Evolutionary conservation across 208 protist genomes (phyloP).

Genomic region (Novymonas esmeraldas): DNA sequence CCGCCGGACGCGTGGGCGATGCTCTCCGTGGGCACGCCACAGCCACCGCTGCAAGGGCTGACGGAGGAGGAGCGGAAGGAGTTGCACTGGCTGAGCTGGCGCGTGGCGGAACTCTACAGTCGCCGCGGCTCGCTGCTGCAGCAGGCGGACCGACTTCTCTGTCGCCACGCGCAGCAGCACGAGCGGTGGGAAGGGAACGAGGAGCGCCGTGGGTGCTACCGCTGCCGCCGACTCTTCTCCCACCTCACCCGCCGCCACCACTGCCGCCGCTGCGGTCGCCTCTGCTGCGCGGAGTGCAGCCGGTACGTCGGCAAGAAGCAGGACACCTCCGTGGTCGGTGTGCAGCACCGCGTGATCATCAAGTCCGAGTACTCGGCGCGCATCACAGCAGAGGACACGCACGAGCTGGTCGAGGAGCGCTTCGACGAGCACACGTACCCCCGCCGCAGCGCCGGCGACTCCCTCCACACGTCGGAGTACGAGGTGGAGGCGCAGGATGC

Average conservation of each 20-base stretch:
- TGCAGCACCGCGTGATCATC: slow-evolving; percentile 33
- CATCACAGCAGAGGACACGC: slow-evolving; percentile 39
- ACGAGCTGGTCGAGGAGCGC: slow-evolving; percentile 28
- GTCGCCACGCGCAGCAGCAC: slow-evolving; percentile 38
- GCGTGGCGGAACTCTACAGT: slow-evolving; percentile 34
- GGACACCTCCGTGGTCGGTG: slow-evolving; percentile 29
- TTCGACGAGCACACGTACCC: slow-evolving; percentile 57
- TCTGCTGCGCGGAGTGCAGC: slow-evolving; percentile 69
- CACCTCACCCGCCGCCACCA: slow-evolving; percentile 55
- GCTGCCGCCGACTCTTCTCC: slow-evolving; percentile 52
- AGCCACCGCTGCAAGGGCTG: not conserved
- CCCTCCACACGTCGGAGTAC: not conserved
- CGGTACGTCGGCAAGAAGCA: slow-evolving; percentile 55
- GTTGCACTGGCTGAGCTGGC: slow-evolving; percentile 19
- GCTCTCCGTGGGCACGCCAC: not conserved
- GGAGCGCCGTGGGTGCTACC: slow-evolving; percentile 41
- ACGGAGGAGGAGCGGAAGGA: slow-evolving; percentile 24
- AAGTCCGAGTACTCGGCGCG: slow-evolving; percentile 44
- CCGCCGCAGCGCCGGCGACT: not conserved
- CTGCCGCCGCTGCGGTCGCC: slow-evolving; percentile 72
- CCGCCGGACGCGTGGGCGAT: not conserved
- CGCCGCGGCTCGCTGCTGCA: slow-evolving; percentile 35
- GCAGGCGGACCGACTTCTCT: slow-evolving; percentile 33
- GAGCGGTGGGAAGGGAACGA: slow-evolving; percentile 63
- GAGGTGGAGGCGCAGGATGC: slow-evolving; percentile 7